These are phyloP conservation scores for Mallotus nudiflorus DNA, from an alignment of 345 rosid genomes.

Conservation along the genomic window DNA sequence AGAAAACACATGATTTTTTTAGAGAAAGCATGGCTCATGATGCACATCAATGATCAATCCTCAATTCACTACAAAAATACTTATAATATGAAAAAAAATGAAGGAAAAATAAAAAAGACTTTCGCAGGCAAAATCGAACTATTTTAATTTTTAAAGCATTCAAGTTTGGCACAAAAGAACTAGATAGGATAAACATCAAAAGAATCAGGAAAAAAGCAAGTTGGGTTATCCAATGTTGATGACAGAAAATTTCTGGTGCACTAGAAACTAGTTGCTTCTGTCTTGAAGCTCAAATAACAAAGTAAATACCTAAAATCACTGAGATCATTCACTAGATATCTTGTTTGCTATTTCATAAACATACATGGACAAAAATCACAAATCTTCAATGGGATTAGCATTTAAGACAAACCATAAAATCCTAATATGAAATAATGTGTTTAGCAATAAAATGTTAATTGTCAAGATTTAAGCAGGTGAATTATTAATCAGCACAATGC, in stretches of 20 bases:
- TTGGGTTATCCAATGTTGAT: not conserved
- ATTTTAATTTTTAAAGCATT: not conserved
- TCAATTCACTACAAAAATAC: too few relatives aligned
- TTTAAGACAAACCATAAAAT: not conserved
- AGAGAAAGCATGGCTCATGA: not conserved
- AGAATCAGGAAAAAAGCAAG: not conserved
- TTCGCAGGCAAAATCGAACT: not conserved
- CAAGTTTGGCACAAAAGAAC: not conserved
- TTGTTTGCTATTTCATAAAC: not conserved
- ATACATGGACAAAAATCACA: not conserved
- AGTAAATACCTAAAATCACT: not conserved
- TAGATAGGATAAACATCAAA: not conserved
- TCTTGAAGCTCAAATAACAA: not conserved
- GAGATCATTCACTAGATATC: not conserved
- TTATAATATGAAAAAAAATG: not conserved
- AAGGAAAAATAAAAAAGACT: not conserved
- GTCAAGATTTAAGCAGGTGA: not conserved
- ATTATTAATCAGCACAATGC: not conserved
- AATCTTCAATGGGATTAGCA: not conserved
- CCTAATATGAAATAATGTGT: not conserved
- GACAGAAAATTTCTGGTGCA: not conserved
- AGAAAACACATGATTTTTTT: not conserved
- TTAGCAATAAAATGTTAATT: not conserved
- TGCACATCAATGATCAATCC: too few relatives aligned
- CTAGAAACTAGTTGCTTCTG: too few relatives aligned